These are phyloP conservation scores for Globisporangium perplexum DNA, from an alignment of 352 stramenopile species.

Conservation along the genomic window DNA sequence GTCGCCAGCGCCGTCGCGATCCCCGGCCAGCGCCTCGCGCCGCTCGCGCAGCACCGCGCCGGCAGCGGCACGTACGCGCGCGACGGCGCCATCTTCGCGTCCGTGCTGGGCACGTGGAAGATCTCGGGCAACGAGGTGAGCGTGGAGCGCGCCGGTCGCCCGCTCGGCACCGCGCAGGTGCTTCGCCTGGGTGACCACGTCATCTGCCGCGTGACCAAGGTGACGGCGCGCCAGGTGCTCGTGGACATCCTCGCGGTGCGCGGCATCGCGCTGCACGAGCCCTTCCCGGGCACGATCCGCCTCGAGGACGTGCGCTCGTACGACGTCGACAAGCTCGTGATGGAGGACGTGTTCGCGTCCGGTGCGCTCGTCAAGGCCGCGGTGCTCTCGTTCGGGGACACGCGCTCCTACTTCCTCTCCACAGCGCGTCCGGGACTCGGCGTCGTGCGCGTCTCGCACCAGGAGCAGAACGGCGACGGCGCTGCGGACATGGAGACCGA, in stretches of 20 bases:
- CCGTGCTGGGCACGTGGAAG: slow-evolving; percentile 44
- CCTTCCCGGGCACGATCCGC: slow-evolving; percentile 73
- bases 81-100: slow-evolving; percentile 66
- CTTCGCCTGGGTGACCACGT: slow-evolving; percentile 61
- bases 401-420: slow-evolving; percentile 81
- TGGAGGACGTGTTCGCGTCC: slow-evolving; percentile 71
- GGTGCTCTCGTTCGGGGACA: slow-evolving; percentile 84
- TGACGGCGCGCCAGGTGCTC: slow-evolving; percentile 66
- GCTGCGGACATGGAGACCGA: slow-evolving; percentile 40
- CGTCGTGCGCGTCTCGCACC: slow-evolving; percentile 36
- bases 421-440: slow-evolving; percentile 67
- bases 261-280: slow-evolving; percentile 68
- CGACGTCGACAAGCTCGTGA: slow-evolving; percentile 76
- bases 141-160: slow-evolving; percentile 42
- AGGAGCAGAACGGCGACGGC: slow-evolving; percentile 20
- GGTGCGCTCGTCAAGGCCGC: slow-evolving; percentile 68
- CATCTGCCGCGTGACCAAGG: slow-evolving; percentile 58
- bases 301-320: slow-evolving; percentile 74
- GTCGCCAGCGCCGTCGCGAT: slow-evolving; percentile 22
- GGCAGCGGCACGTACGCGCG: slow-evolving; percentile 49
- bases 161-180: slow-evolving; percentile 65
- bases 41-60: slow-evolving; percentile 28
- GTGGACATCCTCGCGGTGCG: slow-evolving; percentile 73
- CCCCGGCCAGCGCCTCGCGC: slow-evolving; percentile 49
- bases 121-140: slow-evolving; percentile 34